Base-by-base conservation (phyloP, 1,284 basidiomycete genomes). In the Austropuccinia psidii region DNA sequence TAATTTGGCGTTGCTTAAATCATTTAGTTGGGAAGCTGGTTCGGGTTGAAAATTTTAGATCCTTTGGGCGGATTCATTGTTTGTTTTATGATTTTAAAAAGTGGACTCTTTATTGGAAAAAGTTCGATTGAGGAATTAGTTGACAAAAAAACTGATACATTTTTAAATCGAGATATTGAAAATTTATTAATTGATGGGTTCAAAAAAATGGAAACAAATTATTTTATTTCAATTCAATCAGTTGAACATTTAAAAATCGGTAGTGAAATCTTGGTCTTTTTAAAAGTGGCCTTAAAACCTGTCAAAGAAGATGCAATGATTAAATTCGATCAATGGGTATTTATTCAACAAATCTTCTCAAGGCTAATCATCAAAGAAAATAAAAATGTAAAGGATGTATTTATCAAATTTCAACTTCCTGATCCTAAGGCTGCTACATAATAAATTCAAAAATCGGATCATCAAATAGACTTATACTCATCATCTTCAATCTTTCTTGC, bases 51-150 rank as follows among this genome's bases (percentile, higher is more conserved):
- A 21, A 54, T 67, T 41, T 54, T 67, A 39, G 65, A 67, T 21
- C 65, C 65, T 19, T 54, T 67, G 35, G 65, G 65, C n/a, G 65
- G 65, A n/a, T 67, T 67, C 43, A 43, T 67, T 2, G 65, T 67
- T 17, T 54, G 49, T 55, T 52, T 9, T 27, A 67, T 67, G 65
- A 67, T 67, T 37, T 37, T 67, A 67, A 11, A 27, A 31, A 67
- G 65, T 54, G 65, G 65, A 29, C 21, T n/a, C 11, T 15, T 35
- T 35, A 67, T 67, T 1, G 65, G 65, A n/a, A 67, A 43, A 37
- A 54, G 52, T 19, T 54, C 65, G 35, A 33, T 67, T 17, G 15
- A 54, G n/a, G 65, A 67, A 50, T 29, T 67, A 7, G 35, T 67
- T 5, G 65, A 67, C 47, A 29, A 27, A 45, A 33, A 33, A 9